Percentiles rank a stretch among this genome's conserved stretches.
These are phyloP conservation scores for Lasiosphaeria ovina DNA, from an alignment of 495 filamentous ascomycete genomes.

Conservation along the genomic window DNA sequence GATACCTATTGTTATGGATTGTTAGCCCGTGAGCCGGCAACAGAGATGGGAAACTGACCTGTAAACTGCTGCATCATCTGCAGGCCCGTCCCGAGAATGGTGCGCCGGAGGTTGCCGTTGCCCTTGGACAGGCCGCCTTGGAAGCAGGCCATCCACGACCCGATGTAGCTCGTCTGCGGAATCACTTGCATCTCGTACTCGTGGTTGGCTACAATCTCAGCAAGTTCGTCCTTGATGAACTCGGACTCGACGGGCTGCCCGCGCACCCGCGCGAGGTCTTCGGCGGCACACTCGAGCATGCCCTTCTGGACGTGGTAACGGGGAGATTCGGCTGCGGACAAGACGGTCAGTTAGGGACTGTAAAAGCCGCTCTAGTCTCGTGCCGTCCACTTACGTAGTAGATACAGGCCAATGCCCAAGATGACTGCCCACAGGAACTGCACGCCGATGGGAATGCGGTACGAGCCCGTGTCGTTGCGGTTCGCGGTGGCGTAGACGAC, in stretches of 20 bases:
- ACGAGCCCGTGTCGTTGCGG: conserved; percentile 62
- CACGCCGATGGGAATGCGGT: conserved; percentile 68
- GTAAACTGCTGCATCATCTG: conserved; percentile 71
- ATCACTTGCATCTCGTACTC: conserved; percentile 70
- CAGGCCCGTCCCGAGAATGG: conserved; percentile 65
- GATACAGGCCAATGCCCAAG: conserved; percentile 57
- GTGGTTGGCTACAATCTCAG: conserved; percentile 79
- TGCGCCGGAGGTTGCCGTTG: conserved; percentile 63
- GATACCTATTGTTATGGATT: conserved; percentile 54
- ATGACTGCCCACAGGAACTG: conserved; percentile 72
- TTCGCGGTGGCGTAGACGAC: conserved; percentile 67
- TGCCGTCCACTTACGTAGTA: conserved; percentile 43
- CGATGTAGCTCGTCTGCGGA: conserved; percentile 60
- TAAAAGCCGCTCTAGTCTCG: neutral
- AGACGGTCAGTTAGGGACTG: neutral
- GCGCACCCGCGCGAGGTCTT: conserved; percentile 62
- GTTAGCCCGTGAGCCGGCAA: neutral
- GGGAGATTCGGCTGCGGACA: conserved; percentile 64
- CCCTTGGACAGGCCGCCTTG: conserved; percentile 53
- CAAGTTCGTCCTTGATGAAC: conserved; percentile 64
- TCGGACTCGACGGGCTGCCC: conserved; percentile 63
- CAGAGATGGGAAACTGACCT: conserved; percentile 6
- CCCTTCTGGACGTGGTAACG: conserved; percentile 77
- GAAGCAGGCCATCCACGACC: conserved; percentile 66
- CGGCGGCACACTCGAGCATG: conserved; percentile 59